phyloP scores from a whole-genome alignment of 2,329 filamentous ascomycete species.

The Fusarium nurragi region DNA sequence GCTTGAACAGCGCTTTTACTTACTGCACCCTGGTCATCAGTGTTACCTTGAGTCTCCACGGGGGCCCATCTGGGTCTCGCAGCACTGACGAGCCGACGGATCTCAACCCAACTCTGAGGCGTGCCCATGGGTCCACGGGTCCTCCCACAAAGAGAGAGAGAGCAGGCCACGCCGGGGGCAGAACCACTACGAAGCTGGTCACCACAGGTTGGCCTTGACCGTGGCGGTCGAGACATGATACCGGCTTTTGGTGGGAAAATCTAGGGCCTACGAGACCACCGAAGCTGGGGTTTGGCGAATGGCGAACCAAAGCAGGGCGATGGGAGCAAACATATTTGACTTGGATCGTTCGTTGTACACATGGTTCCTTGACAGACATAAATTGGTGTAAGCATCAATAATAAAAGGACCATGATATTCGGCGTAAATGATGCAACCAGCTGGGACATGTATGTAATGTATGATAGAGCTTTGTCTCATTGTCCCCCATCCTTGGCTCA shows the following conservation, averaged over 20 bases:
- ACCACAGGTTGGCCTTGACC: conserved; percentile 20
- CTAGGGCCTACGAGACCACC: conserved; percentile 8
- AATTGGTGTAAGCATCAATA: conserved; percentile 13
- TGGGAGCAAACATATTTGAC: background rate
- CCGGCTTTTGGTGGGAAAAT: conserved; percentile 21
- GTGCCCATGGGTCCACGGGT: conserved; percentile 45
- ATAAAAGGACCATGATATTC: background rate
- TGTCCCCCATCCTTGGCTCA: conserved; percentile 7
- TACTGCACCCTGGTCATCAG: conserved; percentile 45
- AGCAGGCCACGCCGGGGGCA: conserved; percentile 32
- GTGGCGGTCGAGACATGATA: conserved; percentile 14
- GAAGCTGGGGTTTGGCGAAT: background rate
- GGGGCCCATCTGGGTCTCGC: conserved; percentile 52
- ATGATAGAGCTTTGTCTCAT: background rate
- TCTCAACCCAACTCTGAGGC: conserved; percentile 52
- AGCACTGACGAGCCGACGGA: conserved; percentile 52
- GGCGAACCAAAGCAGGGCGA: background rate
- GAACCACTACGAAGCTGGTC: conserved; percentile 29
- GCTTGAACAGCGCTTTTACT: conserved; percentile 48
- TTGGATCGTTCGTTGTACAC: background rate
- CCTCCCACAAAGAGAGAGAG: conserved; percentile 40
- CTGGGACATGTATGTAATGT: conserved; percentile 1
- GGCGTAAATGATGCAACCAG: background rate
- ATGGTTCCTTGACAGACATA: background rate
- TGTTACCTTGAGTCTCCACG: conserved; percentile 50